phyloP scores from a whole-genome alignment of 108 stramenopile species.

The Cylindrotheca closterium region DNA sequence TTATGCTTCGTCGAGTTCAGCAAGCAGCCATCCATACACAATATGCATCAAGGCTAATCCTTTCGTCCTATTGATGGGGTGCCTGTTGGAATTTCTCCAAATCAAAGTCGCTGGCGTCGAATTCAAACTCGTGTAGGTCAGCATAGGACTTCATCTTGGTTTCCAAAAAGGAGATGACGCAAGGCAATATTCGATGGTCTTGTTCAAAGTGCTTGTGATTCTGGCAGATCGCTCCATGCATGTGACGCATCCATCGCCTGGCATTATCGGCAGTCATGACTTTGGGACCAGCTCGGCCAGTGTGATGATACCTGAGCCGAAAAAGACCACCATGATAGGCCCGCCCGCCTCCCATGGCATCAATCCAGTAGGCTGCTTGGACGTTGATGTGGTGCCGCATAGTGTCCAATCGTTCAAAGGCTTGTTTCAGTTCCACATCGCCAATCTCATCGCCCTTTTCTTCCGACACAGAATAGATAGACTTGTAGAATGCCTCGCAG shows the following conservation, averaged over 20 bases:
- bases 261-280: slow-evolving; percentile 26
- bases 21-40: no score
- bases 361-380: slow-evolving; percentile 24
- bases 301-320: slow-evolving; percentile 24
- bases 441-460: slow-evolving; percentile 1
- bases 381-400: slow-evolving; percentile 22
- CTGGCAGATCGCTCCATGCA: slow-evolving; percentile 16
- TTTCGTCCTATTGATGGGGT: no score
- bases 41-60: no score
- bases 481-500: slow-evolving; percentile 21
- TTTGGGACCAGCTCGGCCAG: slow-evolving; percentile 1
- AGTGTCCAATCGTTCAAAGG: slow-evolving; percentile 11
- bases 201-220: slow-evolving; percentile 4
- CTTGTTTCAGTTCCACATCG: slow-evolving; percentile 10
- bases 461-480: slow-evolving; percentile 6
- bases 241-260: slow-evolving; percentile 33
- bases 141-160: slow-evolving; percentile 28
- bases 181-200: slow-evolving; percentile 26
- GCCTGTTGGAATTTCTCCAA: no score
- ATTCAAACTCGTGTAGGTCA: slow-evolving; percentile 15
- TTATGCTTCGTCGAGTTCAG: no score
- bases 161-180: slow-evolving; percentile 25
- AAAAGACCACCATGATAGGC: slow-evolving; percentile 25
- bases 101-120: slow-evolving; percentile 20
- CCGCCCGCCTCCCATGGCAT: slow-evolving; percentile 29